A percentile compares a stretch with the other conserved stretches of the same genome.
Conservation (phyloP, 78 protist genomes). For the Anaeramoeba ignava region DNA sequence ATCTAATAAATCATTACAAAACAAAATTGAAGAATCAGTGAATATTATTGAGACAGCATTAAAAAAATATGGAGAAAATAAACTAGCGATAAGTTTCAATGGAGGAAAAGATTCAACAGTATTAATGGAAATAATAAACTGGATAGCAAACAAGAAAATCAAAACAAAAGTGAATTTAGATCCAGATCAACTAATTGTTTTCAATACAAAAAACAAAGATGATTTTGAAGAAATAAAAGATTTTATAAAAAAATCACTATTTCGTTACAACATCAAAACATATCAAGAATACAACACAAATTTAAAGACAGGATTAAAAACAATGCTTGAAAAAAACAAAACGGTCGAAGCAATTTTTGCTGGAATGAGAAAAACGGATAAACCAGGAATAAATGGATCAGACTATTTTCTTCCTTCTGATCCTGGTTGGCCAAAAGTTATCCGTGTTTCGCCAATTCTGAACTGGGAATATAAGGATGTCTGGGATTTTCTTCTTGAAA, state of each 20-base stretch:
- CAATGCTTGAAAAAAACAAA: neutral
- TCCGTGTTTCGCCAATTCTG: conserved; percentile 23
- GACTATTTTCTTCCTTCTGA: conserved; percentile 5
- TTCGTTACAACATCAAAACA: neutral
- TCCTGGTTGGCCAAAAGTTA: conserved; percentile 20
- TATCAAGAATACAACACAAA: neutral
- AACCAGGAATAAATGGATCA: neutral
- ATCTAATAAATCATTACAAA: too few relatives aligned
- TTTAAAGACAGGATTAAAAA: neutral
- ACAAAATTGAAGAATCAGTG: too few relatives aligned
- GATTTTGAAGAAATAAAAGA: neutral
- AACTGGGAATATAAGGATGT: conserved; percentile 24
- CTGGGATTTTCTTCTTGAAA: conserved; percentile 18
- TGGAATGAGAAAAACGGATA: neutral
- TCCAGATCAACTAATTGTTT: neutral
- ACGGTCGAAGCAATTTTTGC: neutral
- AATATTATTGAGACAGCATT: neutral
- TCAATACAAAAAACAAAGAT: neutral
- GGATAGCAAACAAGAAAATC: neutral
- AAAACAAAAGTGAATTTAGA: neutral
- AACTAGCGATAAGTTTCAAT: neutral
- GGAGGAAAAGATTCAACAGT: neutral
- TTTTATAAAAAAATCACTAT: neutral
- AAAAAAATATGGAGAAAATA: neutral
- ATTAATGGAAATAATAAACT: neutral